Percentiles rank a stretch among this genome's conserved stretches.
These are phyloP conservation scores for Setaria viridis DNA, from an alignment of 202 grass and related monocot species.

Conservation along the genomic window DNA sequence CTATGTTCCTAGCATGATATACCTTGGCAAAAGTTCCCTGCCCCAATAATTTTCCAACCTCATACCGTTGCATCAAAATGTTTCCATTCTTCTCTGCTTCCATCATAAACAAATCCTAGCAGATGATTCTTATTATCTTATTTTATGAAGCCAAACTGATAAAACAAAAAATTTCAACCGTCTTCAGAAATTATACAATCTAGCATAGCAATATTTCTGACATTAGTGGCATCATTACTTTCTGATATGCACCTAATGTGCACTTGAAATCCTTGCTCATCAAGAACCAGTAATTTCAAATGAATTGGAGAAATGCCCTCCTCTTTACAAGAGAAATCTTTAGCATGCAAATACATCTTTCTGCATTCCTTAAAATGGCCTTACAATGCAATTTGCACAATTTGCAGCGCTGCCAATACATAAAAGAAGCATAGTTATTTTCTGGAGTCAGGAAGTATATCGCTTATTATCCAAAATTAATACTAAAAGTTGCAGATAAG, in stretches of 20 bases:
- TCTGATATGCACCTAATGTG: slow-evolving; percentile 35
- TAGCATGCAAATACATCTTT: slow-evolving; percentile 66
- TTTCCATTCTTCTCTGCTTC: slow-evolving; percentile 77
- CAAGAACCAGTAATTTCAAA: slow-evolving; percentile 53
- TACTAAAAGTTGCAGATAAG: neutral
- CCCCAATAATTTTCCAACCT: slow-evolving; percentile 76
- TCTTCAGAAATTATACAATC: slow-evolving; percentile 65
- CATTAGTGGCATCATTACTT: slow-evolving; percentile 47
- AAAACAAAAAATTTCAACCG: slow-evolving; percentile 55
- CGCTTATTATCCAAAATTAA: neutral
- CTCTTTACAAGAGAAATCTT: slow-evolving; percentile 49
- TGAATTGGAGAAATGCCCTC: slow-evolving; percentile 39
- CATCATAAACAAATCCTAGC: slow-evolving; percentile 50
- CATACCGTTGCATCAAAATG: slow-evolving; percentile 72
- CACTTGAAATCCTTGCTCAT: slow-evolving; percentile 63
- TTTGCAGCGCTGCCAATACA: slow-evolving; percentile 29
- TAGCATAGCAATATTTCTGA: slow-evolving; percentile 53
- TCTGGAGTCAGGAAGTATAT: neutral
- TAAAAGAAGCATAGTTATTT: slow-evolving; percentile 27
- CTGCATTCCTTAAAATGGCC: slow-evolving; percentile 59
- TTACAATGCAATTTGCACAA: slow-evolving; percentile 5
- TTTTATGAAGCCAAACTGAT: neutral
- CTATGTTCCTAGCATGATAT: slow-evolving; percentile 76
- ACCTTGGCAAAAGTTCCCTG: slow-evolving; percentile 95
- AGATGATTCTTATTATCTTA: neutral